Evolutionary conservation across 257 asterid species (phyloP).

Genomic region (Voacanga thouarsii): DNA sequence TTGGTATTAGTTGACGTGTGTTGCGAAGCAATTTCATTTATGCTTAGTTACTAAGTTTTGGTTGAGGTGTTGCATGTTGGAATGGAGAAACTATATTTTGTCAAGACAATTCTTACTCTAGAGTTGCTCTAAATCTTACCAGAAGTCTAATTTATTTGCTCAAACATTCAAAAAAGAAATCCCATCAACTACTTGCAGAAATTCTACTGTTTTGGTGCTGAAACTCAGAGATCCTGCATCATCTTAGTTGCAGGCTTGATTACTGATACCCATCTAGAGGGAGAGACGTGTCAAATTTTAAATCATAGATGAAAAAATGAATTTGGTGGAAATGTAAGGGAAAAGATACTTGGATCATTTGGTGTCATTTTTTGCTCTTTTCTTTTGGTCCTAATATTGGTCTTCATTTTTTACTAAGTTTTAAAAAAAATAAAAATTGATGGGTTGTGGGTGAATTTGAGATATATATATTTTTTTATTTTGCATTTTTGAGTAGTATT

Average conservation of each 20-base stretch:
- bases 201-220: no score
- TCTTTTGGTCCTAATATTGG: background rate
- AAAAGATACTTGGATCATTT: background rate
- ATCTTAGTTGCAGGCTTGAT: background rate
- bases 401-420: background rate
- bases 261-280: background rate
- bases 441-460: background rate
- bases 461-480: background rate
- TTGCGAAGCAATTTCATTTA: background rate
- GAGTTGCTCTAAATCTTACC: no score
- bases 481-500: background rate
- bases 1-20: background rate
- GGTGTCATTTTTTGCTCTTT: background rate
- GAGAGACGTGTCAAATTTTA: background rate
- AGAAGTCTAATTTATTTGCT: no score
- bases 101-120: background rate
- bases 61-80: background rate
- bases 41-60: background rate
- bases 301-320: background rate
- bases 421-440: background rate
- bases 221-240: no score
- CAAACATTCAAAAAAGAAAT: no score
- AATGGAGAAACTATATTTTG: background rate
- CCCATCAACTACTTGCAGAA: no score
- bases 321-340: background rate